Evolutionary conservation across 106 monocot genomes (phyloP), one percentile per base, ranked within the genome.

Genomic region (Posidonia australis): DNA sequence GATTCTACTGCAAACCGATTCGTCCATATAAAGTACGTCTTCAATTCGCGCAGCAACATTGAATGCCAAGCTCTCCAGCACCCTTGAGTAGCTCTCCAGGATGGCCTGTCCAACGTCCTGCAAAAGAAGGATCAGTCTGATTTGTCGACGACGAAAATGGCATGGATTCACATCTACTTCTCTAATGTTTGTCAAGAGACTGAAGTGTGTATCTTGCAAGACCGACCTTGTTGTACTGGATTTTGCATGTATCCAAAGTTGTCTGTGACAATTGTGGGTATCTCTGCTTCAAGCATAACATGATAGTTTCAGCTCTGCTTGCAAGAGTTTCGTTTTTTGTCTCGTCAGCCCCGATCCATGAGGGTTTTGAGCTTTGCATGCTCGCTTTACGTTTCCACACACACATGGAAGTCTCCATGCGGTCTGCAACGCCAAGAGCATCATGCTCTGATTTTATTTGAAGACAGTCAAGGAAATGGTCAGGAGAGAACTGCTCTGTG

Each of bases 91-190:
- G 68, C 92, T 92, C 76, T 88, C 92, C 36, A 92, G 70, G 25
- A 92, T 82, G 63, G 80, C 87, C n/a, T 92, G 92, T 27, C 92
- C 92, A 58, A 92, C 70, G 74, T 92, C 85, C 92, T 92, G 78
- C 62, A 68, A 67, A 23, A 0, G 18, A 57, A 57, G 1, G 11
- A 24, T 67, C 19, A 24, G 5, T 43, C 2, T n/a, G 21, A 45
- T 17, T 45, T 51, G 36, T 17, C 1, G 1, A 61, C 5, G 1
- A 30, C 3, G 20, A 13, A 20, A 32, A 61, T 32, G 10, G 10
- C 18, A 61, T 36, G 23, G 32, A 19, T 42, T 59, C 0, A 54
- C 9, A 12, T 1, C 7, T 54, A 10, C 7, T 18, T 1, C 17
- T 22, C 5, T 57, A 28, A 23, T 12, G 22, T n/a, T n/a, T n/a